These are phyloP conservation scores for Asterionellopsis glacialis DNA, from an alignment of 108 stramenopile genomes.

Conservation along the genomic window DNA sequence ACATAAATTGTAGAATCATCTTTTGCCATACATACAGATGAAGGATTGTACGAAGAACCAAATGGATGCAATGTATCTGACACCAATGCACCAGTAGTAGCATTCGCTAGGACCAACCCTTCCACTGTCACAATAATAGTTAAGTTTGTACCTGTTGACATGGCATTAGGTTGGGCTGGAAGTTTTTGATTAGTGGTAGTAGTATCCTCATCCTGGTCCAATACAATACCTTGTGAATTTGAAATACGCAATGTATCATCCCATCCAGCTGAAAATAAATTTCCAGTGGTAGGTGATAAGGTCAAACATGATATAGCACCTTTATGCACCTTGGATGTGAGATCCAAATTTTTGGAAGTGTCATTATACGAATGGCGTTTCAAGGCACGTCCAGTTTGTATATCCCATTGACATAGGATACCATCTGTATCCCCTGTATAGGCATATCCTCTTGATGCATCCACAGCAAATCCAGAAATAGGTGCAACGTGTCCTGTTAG, in stretches of 20 bases:
- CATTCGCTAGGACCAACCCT: conserved; percentile 49
- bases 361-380: conserved; percentile 23
- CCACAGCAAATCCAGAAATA: conserved; percentile 78
- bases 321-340: conserved; percentile 56
- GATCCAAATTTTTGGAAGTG: conserved; percentile 23
- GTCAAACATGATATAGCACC: conserved; percentile 67
- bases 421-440: conserved; percentile 93
- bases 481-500: conserved; percentile 81
- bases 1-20: conserved; percentile 83
- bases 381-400: conserved; percentile 31
- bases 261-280: conserved; percentile 84
- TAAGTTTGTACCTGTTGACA: conserved; percentile 56
- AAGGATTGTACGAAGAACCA: conserved; percentile 52
- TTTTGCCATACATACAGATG: conserved; percentile 63
- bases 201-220: too few species aligned
- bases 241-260: conserved; percentile 82
- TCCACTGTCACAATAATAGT: conserved; percentile 74
- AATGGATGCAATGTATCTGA: conserved; percentile 18
- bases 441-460: conserved; percentile 40
- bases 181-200: too few species aligned
- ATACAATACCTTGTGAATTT: not conserved
- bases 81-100: conserved; percentile 23
- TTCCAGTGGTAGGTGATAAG: conserved; percentile 22
- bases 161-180: conserved; percentile 79
- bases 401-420: conserved; percentile 82